A percentile compares a stretch with the other conserved stretches of the same genome.
Evolutionary conservation across 1,139 yeast genomes (phyloP).

Genomic region (Geotrichum cucujoidarum): DNA sequence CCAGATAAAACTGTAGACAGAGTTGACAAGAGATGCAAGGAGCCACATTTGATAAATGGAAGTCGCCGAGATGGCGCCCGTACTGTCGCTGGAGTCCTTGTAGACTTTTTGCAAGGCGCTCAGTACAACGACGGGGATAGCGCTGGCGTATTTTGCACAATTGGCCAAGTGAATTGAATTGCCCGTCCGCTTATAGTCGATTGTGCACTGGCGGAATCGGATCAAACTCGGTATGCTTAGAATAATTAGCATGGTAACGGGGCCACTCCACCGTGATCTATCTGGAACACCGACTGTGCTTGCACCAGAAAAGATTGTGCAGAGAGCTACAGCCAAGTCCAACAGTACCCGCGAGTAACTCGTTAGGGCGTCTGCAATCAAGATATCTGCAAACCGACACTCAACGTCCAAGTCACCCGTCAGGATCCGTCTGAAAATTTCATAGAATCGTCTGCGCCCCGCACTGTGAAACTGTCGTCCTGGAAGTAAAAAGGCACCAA

Average conservation of each 20-base stretch:
- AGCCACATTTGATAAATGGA: constrained; percentile 46
- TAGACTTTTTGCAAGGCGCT: constrained; percentile 25
- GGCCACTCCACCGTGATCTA: constrained; percentile 36
- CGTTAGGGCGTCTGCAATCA: constrained; percentile 74
- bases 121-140: constrained; percentile 56
- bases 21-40: constrained; percentile 52
- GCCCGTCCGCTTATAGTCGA: constrained; percentile 54
- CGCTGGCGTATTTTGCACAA: constrained; percentile 65
- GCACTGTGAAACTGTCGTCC: constrained; percentile 26
- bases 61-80: constrained; percentile 26
- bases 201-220: constrained; percentile 74
- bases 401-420: constrained; percentile 52
- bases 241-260: constrained; percentile 46
- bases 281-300: constrained; percentile 34
- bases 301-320: constrained; percentile 38
- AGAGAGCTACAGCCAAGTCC: constrained; percentile 52
- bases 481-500: constrained; percentile 31
- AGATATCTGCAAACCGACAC: constrained; percentile 65
- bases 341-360: constrained; percentile 72
- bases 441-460: constrained; percentile 31
- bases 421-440: constrained; percentile 48
- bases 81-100: constrained; percentile 16
- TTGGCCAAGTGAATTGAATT: constrained; percentile 58
- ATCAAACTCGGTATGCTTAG: constrained; percentile 62
- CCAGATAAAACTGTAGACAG: constrained; percentile 80